Percentiles rank a stretch among this genome's conserved stretches.
phyloP scores from a whole-genome alignment of 805 yeast genomes.

The Yamadazyma philogaea region DNA sequence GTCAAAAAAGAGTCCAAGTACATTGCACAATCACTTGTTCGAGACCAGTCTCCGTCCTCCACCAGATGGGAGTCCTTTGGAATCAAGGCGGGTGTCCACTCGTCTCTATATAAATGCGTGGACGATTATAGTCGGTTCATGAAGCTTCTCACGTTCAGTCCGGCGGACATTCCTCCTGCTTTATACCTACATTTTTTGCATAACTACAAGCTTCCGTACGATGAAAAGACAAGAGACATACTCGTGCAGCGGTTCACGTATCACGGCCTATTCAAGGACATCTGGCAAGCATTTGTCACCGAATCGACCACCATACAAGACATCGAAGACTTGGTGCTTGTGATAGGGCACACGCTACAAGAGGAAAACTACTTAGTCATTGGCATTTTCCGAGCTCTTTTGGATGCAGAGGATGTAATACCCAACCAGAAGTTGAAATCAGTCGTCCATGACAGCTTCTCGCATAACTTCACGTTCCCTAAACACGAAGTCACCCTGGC shows the following conservation, averaged over 20 bases:
- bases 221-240: constrained; percentile 19
- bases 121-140: constrained; percentile 30
- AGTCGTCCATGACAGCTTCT: constrained; percentile 9
- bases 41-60: not conserved
- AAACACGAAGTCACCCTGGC: not conserved
- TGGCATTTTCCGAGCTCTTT: constrained; percentile 26
- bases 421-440: constrained; percentile 9
- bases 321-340: constrained; percentile 35
- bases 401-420: constrained; percentile 12
- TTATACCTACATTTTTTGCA: constrained; percentile 21
- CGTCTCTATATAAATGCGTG: constrained; percentile 20
- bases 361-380: constrained; percentile 19
- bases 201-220: constrained; percentile 17
- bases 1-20: constrained; percentile 11
- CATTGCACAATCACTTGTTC: constrained; percentile 7
- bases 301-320: constrained; percentile 31
- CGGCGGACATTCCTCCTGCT: constrained; percentile 29
- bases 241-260: constrained; percentile 27
- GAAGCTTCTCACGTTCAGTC: constrained; percentile 29
- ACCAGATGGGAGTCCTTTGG: not conserved
- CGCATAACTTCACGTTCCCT: constrained; percentile 8
- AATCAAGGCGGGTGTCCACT: constrained; percentile 6
- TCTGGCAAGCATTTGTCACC: constrained; percentile 30
- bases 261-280: constrained; percentile 27
- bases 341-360: constrained; percentile 19